phyloP scores from a whole-genome alignment of 73 alveolate genomes.

The Paramecium pentaurelia region DNA sequence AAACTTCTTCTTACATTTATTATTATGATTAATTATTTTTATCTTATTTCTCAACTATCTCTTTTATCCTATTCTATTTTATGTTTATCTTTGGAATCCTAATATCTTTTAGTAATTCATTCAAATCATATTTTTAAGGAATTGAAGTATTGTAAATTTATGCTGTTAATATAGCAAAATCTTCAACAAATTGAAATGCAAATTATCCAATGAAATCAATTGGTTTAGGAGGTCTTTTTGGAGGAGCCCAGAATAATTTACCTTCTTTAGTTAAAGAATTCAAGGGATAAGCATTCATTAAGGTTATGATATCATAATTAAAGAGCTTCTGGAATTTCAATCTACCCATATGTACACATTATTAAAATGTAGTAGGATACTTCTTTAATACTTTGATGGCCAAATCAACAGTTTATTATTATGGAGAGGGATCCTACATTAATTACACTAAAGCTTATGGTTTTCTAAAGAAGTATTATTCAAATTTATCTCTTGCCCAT shows the following conservation, averaged over 20 bases:
- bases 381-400: slow-evolving; percentile 74
- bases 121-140: slow-evolving; percentile 44
- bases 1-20: slow-evolving; percentile 57
- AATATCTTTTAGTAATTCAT: not conserved
- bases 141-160: slow-evolving; percentile 70
- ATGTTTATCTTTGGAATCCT: slow-evolving; percentile 64
- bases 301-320: slow-evolving; percentile 66
- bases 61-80: slow-evolving; percentile 67
- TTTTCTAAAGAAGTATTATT: slow-evolving; percentile 76
- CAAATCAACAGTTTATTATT: slow-evolving; percentile 68
- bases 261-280: slow-evolving; percentile 90
- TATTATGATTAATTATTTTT: slow-evolving; percentile 64
- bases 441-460: slow-evolving; percentile 70
- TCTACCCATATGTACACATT: slow-evolving; percentile 77
- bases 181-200: slow-evolving; percentile 73
- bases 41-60: slow-evolving; percentile 65
- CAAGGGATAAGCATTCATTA: slow-evolving; percentile 81
- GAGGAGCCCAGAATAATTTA: slow-evolving; percentile 94
- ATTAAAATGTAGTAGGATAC: slow-evolving; percentile 68
- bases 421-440: slow-evolving; percentile 71
- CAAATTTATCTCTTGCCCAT: slow-evolving; percentile 98
- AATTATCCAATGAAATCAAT: slow-evolving; percentile 67
- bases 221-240: slow-evolving; percentile 89
- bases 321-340: slow-evolving; percentile 69
- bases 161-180: slow-evolving; percentile 81